phyloP scores from a whole-genome alignment of 2,329 filamentous ascomycete species.

The Aspergillus uvarum region DNA sequence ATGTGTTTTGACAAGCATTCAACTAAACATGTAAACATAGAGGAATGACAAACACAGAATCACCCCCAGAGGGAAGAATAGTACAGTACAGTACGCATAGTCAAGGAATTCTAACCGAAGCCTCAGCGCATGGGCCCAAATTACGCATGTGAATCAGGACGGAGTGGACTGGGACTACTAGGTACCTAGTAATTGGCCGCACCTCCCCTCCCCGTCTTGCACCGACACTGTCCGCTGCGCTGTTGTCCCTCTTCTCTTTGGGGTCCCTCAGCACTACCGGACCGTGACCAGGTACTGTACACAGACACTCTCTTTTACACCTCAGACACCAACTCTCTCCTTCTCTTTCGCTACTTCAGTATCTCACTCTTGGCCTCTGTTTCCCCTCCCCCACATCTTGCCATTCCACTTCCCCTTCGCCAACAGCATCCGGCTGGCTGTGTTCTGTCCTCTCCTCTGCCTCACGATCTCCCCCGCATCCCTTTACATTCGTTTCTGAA shows the following conservation, averaged over 20 bases:
- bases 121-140: too few species aligned
- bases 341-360: constrained; percentile 7
- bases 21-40: too few species aligned
- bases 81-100: neutral
- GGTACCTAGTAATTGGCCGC: too few species aligned
- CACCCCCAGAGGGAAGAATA: too few species aligned
- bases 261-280: neutral
- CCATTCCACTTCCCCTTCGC: constrained; percentile 11
- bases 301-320: too few species aligned
- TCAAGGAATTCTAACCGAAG: too few species aligned
- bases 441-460: neutral
- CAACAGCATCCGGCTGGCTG: neutral
- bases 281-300: too few species aligned
- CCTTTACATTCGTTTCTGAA: constrained; percentile 12
- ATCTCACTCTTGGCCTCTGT: constrained; percentile 12
- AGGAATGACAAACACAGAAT: too few species aligned
- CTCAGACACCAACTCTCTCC: neutral
- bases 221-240: neutral
- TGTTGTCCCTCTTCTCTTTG: neutral
- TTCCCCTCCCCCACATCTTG: constrained; percentile 14
- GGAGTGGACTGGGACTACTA: too few species aligned
- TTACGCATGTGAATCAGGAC: too few species aligned
- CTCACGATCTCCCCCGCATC: constrained; percentile 7
- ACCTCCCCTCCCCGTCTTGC: constrained; percentile 4
- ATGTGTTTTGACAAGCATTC: too few species aligned